Evolutionary conservation across 805 yeast genomes (phyloP), one percentile per base, ranked within the genome.

Genomic region (Wickerhamiella hasegawae): DNA sequence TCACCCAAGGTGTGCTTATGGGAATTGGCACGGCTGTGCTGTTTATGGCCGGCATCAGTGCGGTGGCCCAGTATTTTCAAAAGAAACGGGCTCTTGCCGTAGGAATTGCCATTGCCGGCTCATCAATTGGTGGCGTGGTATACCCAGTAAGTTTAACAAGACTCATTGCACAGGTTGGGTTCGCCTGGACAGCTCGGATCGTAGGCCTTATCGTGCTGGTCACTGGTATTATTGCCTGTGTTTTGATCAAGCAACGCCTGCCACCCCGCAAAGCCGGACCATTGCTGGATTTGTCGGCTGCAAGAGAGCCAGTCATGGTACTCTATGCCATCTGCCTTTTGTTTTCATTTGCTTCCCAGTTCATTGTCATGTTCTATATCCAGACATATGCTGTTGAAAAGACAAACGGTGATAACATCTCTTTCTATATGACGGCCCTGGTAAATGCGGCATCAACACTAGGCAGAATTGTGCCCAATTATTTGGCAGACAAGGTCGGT

Each of bases 391-490:
- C 59, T 3, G 26, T 41, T n/a, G 27, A 11, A 9, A 29, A 37
- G 11, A 31, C 35, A 17, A 50, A 57, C 24, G 37, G 48, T 5
- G 21, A 38, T 16, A 35, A 33, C 11, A 21, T 35, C 12, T 31
- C 49, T 6, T 47, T 46, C 5, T 39, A 42, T 6, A 16, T 16
- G 19, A 16, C 19, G 10, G 31, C 31, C 12, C 10, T 28, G 5
- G 10, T 32, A 21, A 36, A 68, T 46, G 59, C 58, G 3, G 53
- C 60, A 11, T 68, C 80, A 1, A 54, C 71, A 0, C 40, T 64
- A 1, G 80, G 82, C 3, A 55, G 82, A 31, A 57, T 59, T 12
- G 39, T 71, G 4, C 76, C 79, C 0, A 78, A 76, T 3, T 52
- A 58, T 33, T 39, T 64, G 3, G 73, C 79, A 2, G 80, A 73